Base-by-base conservation (phyloP, 306 rosid genomes). In the Comarum palustre region DNA sequence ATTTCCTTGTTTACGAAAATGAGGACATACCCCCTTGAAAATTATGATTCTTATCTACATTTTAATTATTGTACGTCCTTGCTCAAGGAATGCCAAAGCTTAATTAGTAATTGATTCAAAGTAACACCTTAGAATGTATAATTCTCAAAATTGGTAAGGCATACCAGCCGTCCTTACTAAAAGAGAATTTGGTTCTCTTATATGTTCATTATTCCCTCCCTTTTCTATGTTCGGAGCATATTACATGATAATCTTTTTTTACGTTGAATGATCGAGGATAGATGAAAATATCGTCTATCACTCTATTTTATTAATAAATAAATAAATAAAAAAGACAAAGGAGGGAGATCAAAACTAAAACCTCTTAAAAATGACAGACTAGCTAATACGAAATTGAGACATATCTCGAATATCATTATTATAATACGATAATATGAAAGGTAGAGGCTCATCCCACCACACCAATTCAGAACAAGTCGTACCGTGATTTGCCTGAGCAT, bases 111-210 rank as follows among this genome's bases (percentile, higher is more conserved):
- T 39, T 57, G 17, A 57, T 12, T 54, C 15, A 54, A 4, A 59
- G 15, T 6, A 5, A 60, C 41, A 62, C 17, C 51, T 68, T 12
- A 45, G 17, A 42, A 48, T 43, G 0, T 46, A 12, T 32, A 24
- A 76, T 0, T 47, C 32, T 27, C 42, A 39, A 34, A 34, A 10
- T 20, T 62, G 46, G 57, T 8, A 64, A 43, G 16, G 50, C 61
- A 55, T 68, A 29, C 34, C 69, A 16, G 7, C 63, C 51, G 50
- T 17, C 51, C 43, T 80, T 77, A 73, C 29, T 74, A 69, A 12
- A 59, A 61, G 73, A 69, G 85, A 78, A 79, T 82, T 69, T n/a
- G 86, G 71, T 81, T 82, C 84, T 78, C 71, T 66, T 66, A n/a
- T 59, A 25, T 78, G 17, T 25, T 66, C 73, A 66, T 75, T 62